phyloP scores from a whole-genome alignment of 352 stramenopile genomes.

The Blastocystis sp. region DNA sequence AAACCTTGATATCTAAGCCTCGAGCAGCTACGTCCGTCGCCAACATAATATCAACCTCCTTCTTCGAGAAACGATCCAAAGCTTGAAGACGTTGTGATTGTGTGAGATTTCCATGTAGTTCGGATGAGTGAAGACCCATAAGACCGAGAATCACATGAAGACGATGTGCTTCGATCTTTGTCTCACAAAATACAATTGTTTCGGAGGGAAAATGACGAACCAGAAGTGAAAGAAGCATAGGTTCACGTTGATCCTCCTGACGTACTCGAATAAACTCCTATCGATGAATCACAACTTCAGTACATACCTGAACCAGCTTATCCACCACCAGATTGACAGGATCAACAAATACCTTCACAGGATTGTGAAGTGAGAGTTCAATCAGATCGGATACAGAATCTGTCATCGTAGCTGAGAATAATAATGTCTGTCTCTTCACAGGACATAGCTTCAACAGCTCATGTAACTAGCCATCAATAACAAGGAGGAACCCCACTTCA shows the following conservation, averaged over 20 bases:
- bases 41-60: constrained; percentile 86
- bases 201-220: constrained; percentile 83
- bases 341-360: constrained; percentile 85
- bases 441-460: constrained; percentile 91
- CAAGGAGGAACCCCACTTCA: constrained; percentile 71
- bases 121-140: constrained; percentile 84
- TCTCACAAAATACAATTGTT: constrained; percentile 98
- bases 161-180: constrained; percentile 86
- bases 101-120: constrained; percentile 93
- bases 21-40: constrained; percentile 95
- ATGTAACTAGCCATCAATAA: constrained; percentile 62
- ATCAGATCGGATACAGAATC: constrained; percentile 93
- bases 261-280: constrained; percentile 91
- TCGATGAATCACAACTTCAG: background rate
- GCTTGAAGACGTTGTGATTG: constrained; percentile 89
- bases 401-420: constrained; percentile 97
- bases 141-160: constrained; percentile 88
- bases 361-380: constrained; percentile 87
- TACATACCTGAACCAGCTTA: constrained; percentile 79
- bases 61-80: constrained; percentile 87
- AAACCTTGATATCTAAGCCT: constrained; percentile 85
- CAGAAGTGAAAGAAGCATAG: constrained; percentile 85
- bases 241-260: constrained; percentile 83
- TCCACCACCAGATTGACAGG: constrained; percentile 86
- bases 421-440: constrained; percentile 86